Evolutionary conservation across 2,329 filamentous ascomycete species (phyloP), one percentile per base, ranked within the genome.

Genomic region (Fusarium tanahbumbuense): DNA sequence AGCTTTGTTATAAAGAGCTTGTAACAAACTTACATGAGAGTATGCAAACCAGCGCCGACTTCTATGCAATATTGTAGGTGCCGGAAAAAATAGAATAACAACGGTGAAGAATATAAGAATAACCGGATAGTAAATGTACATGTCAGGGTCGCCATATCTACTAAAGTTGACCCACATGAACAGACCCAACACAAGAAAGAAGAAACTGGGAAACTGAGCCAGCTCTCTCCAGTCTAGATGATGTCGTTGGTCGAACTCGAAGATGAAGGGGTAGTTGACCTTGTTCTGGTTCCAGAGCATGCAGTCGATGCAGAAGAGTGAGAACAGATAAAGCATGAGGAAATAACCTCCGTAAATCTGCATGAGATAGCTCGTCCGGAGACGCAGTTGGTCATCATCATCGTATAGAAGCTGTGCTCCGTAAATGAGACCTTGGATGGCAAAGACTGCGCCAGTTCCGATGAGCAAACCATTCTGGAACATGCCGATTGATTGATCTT

Each of bases 261-360:
- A 99, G 73, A 98, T 93, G 79, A 98, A 98, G 56, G 91, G 88
- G 78, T 98, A 98, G 78, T 99, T 99, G 81, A 99, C 93, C 80
- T 95, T 97, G 78, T 91, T 90, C 54, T 83, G 84, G 8, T 89
- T 89, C 93, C 95, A 99, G 18, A 97, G 81, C 59, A 90, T 89
- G 78, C 94, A 97, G 75, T 94, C 91, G 37, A 97, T 76, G 75
- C 92, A 93, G 76, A 98, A 98, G n/a, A 97, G 82, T 12, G 91
- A 83, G 75, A 97, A 91, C 22, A 98, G 84, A 46, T 93, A 86
- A 8, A 97, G 85, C 79, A 93, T 90, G 28, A 98, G 84, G 74
- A 97, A 97, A 78, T 97, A 98, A 3, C 96, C 96, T 13, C 86
- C 96, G 77, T 99, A 99, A 18, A 99, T 89, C 87, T 98, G 94